phyloP scores from a whole-genome alignment of 345 rosid species.

The Physaria fendleri region DNA sequence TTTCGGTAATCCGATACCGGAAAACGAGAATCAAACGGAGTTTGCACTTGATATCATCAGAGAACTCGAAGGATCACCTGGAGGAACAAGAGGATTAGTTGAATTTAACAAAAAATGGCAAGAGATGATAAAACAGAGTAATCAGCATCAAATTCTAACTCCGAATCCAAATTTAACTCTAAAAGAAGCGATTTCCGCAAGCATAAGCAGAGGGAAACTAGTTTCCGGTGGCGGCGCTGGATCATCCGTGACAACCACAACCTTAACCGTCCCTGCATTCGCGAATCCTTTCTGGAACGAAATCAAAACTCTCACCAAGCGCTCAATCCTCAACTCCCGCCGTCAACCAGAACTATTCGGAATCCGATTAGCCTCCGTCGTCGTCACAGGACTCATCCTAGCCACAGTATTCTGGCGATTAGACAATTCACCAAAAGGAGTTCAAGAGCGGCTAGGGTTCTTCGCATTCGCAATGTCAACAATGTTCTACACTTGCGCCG shows the following conservation, averaged over 20 bases:
- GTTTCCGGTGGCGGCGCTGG: slow-evolving; percentile 53
- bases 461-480: slow-evolving; percentile 98
- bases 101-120: slow-evolving; percentile 84
- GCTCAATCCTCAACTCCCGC: slow-evolving; percentile 57
- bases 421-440: slow-evolving; percentile 82
- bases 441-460: slow-evolving; percentile 80
- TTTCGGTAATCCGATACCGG: slow-evolving; percentile 91
- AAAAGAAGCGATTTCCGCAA: slow-evolving; percentile 88
- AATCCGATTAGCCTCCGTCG: slow-evolving; percentile 60
- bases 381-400: slow-evolving; percentile 81
- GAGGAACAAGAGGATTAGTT: slow-evolving; percentile 68
- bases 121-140: slow-evolving; percentile 42
- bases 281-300: slow-evolving; percentile 86
- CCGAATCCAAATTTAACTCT: slow-evolving; percentile 44
- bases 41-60: slow-evolving; percentile 77
- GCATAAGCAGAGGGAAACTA: slow-evolving; percentile 80
- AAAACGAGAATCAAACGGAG: slow-evolving; percentile 78
- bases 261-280: slow-evolving; percentile 67
- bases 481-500: slow-evolving; percentile 93
- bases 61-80: slow-evolving; percentile 81
- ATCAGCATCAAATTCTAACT: slow-evolving; percentile 32
- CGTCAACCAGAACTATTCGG: slow-evolving; percentile 84
- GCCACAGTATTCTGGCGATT: slow-evolving; percentile 91
- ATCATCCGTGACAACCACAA: slow-evolving; percentile 5
- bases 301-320: slow-evolving; percentile 59